These are phyloP conservation scores for Tulasnella sp. DNA, from an alignment of 768 basidiomycete species.

Conservation along the genomic window DNA sequence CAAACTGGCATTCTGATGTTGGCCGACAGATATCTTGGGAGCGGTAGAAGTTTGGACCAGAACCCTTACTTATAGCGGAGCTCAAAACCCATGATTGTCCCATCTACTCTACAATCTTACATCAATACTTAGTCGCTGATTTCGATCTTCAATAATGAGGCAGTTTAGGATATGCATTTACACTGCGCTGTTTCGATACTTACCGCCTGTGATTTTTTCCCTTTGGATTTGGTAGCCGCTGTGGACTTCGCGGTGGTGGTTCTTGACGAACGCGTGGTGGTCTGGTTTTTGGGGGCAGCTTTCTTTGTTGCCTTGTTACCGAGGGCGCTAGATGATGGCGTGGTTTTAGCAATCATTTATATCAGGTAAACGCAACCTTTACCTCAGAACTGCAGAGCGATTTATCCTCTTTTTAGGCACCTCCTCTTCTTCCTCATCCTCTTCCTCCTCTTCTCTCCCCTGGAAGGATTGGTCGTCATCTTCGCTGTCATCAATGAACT, in stretches of 20 bases:
- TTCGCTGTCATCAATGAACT: conserved; percentile 29
- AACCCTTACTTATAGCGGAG: not conserved
- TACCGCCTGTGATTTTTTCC: conserved; percentile 12
- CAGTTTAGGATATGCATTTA: not conserved
- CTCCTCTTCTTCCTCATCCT: conserved; percentile 41
- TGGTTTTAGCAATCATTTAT: not conserved
- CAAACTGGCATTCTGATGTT: not conserved
- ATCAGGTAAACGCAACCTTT: conserved; percentile 16
- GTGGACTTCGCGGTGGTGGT: not conserved
- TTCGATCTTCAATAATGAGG: conserved; percentile 14
- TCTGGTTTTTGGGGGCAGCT: conserved; percentile 31
- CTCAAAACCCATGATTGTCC: not conserved
- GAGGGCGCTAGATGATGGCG: conserved; percentile 22
- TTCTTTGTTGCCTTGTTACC: conserved; percentile 34
- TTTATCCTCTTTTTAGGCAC: conserved; percentile 36
- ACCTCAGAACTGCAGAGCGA: conserved; percentile 56
- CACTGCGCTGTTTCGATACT: not conserved
- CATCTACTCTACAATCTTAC: not conserved
- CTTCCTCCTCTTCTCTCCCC: conserved; percentile 39
- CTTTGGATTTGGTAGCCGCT: conserved; percentile 27
- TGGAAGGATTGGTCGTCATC: conserved; percentile 34
- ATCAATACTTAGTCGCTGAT: conserved; percentile 17
- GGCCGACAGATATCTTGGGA: not conserved
- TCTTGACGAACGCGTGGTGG: conserved; percentile 51
- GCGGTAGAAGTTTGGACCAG: conserved; percentile 8